phyloP scores from a whole-genome alignment of 176 grass and related monocot genomes.

The Stipa capillata region DNA sequence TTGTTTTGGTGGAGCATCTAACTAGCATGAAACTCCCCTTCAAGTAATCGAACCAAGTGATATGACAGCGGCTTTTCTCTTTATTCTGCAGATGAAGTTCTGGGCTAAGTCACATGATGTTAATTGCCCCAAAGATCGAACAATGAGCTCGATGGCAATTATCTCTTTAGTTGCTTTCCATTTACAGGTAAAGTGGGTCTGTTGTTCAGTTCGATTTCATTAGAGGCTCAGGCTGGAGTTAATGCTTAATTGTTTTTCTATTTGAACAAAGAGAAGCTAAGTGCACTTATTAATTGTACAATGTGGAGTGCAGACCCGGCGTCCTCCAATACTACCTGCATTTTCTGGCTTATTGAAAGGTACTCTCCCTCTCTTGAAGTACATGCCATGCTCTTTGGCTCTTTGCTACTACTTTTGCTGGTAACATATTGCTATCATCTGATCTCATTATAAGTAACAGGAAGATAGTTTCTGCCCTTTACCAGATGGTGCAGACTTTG shows the following conservation, averaged over 20 bases:
- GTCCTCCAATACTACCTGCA: slow-evolving; percentile 82
- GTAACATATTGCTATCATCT: neutral
- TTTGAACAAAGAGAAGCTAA: slow-evolving; percentile 7
- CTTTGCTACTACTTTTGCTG: neutral
- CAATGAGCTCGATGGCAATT: slow-evolving; percentile 94
- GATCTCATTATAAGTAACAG: neutral
- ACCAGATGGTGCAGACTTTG: slow-evolving; percentile 58
- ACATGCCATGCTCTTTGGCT: neutral
- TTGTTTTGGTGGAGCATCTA: slow-evolving; percentile 3
- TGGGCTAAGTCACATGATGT: slow-evolving; percentile 75
- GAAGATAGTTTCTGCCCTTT: neutral
- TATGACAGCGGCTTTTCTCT: slow-evolving; percentile 7
- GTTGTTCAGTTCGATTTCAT: slow-evolving; percentile 16
- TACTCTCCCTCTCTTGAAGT: slow-evolving; percentile 20
- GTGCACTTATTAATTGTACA: slow-evolving; percentile 8
- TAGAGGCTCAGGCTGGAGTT: neutral
- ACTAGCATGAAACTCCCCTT: neutral
- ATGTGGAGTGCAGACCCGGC: slow-evolving; percentile 59
- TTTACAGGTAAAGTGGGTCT: slow-evolving; percentile 67
- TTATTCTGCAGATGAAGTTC: slow-evolving; percentile 65
- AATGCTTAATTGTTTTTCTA: neutral
- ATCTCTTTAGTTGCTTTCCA: slow-evolving; percentile 97
- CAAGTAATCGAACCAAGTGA: neutral
- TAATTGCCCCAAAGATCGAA: slow-evolving; percentile 80
- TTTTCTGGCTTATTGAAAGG: slow-evolving; percentile 86